These are phyloP conservation scores for Neurospora sp. DNA, from an alignment of 495 filamentous ascomycete genomes.

Conservation along the genomic window DNA sequence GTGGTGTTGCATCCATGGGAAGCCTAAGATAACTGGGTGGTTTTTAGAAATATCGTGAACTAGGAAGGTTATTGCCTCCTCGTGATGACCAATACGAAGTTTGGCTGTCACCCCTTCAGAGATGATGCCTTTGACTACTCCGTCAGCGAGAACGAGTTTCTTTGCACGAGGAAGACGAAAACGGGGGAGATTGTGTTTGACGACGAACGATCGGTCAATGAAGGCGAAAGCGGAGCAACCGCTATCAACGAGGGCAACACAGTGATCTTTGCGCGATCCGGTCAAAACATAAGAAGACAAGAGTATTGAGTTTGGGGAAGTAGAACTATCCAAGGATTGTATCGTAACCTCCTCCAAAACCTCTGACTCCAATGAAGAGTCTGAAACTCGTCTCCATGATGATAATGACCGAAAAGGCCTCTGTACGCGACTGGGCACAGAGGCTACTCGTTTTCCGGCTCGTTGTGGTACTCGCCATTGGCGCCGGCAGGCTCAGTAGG, in stretches of 20 bases:
- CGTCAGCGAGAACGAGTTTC: neutral
- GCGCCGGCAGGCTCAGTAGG: too few relatives aligned
- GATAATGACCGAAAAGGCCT: too few relatives aligned
- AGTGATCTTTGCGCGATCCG: neutral
- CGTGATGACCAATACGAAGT: accelerated
- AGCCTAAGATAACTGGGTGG: neutral
- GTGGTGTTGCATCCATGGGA: neutral
- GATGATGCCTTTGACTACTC: neutral
- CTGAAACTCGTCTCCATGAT: too few relatives aligned
- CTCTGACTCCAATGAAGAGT: neutral
- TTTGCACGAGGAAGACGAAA: accelerated
- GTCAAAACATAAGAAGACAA: neutral
- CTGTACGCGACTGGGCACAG: too few relatives aligned
- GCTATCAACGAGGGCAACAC: neutral
- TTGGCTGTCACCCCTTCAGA: neutral
- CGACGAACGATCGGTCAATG: accelerated
- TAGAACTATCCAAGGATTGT: neutral
- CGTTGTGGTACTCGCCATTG: too few relatives aligned
- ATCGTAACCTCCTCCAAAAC: neutral
- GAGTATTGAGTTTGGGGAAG: neutral
- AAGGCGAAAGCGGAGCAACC: neutral
- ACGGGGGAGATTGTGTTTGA: neutral
- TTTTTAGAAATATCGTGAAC: neutral
- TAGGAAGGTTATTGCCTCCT: neutral
- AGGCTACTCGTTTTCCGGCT: too few relatives aligned